phyloP scores from a whole-genome alignment of 2,329 filamentous ascomycete genomes.

The Ophiosphaerella korrae region DNA sequence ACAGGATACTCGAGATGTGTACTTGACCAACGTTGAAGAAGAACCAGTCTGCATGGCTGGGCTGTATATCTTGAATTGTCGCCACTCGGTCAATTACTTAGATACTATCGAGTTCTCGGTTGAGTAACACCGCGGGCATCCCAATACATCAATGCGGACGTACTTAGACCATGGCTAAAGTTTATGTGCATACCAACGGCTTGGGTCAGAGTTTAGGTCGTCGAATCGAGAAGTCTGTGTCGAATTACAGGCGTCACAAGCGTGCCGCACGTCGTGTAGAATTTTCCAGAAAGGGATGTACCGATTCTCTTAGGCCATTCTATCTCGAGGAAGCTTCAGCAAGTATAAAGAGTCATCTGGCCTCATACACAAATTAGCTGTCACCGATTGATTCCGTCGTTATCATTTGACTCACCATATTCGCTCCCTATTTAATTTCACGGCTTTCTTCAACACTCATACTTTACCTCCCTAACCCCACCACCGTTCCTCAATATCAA shows the following conservation, averaged over 20 bases:
- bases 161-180: constrained; percentile 9
- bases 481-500: not conserved
- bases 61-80: not conserved
- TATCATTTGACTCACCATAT: not conserved
- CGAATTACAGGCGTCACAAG: constrained; percentile 22
- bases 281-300: not conserved
- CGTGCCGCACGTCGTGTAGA: constrained; percentile 11
- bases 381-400: constrained; percentile 1
- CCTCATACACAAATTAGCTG: not conserved
- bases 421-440: not conserved
- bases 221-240: constrained; percentile 17
- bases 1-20: too few relatives aligned
- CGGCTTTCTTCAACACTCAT: not conserved
- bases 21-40: too few relatives aligned
- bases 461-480: not conserved
- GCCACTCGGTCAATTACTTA: not conserved
- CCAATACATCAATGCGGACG: not conserved
- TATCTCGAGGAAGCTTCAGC: not conserved
- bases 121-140: not conserved
- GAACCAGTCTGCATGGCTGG: not conserved
- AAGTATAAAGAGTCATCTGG: constrained; percentile 17
- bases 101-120: not conserved
- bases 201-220: constrained; percentile 14
- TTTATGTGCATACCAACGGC: constrained; percentile 8
- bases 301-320: not conserved